A percentile compares a stretch with the other conserved stretches of the same genome.
Conservation (phyloP, 108 stramenopile species). For the Tribonema minus region DNA sequence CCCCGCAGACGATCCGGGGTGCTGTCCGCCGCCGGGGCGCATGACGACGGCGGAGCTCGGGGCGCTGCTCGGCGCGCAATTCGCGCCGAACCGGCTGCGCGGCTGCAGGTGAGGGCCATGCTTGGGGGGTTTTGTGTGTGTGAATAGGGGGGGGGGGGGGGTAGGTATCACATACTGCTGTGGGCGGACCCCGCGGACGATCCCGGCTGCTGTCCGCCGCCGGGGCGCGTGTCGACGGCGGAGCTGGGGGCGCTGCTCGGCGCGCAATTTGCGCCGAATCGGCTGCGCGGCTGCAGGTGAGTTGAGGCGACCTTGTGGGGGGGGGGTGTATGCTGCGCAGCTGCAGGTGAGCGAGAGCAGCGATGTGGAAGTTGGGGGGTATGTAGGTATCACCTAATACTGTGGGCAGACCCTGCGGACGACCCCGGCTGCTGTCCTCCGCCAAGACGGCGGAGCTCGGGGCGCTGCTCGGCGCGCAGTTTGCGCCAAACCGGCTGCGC, state of each 20-base stretch:
- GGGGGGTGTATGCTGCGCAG: too few relatives aligned
- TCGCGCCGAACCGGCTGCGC: conserved; percentile 22
- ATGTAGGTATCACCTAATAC: too few relatives aligned
- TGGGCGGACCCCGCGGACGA: conserved; percentile 78
- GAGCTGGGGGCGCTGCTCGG: conserved; percentile 7
- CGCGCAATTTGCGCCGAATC: conserved; percentile 12
- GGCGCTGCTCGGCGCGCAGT: not conserved
- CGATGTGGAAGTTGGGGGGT: too few relatives aligned
- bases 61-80: not conserved
- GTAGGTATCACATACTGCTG: too few relatives aligned
- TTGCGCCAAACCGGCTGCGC: conserved; percentile 30
- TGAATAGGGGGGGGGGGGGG: too few relatives aligned
- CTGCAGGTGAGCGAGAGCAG: too few relatives aligned
- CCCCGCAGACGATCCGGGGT: conserved; percentile 62
- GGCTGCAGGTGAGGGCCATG: too few relatives aligned
- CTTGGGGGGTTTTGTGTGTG: too few relatives aligned
- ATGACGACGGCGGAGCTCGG: conserved; percentile 4
- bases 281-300: conserved; percentile 18
- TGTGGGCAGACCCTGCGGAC: conserved; percentile 80
- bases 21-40: not conserved
- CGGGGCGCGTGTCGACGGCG: not conserved
- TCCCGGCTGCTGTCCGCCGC: not conserved
- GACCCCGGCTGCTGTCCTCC: conserved; percentile 4
- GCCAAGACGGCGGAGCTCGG: conserved; percentile 2
- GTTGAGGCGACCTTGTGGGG: too few relatives aligned